These are phyloP conservation scores for Termitomyces sp. DNA, from an alignment of 768 basidiomycete genomes.

Conservation along the genomic window DNA sequence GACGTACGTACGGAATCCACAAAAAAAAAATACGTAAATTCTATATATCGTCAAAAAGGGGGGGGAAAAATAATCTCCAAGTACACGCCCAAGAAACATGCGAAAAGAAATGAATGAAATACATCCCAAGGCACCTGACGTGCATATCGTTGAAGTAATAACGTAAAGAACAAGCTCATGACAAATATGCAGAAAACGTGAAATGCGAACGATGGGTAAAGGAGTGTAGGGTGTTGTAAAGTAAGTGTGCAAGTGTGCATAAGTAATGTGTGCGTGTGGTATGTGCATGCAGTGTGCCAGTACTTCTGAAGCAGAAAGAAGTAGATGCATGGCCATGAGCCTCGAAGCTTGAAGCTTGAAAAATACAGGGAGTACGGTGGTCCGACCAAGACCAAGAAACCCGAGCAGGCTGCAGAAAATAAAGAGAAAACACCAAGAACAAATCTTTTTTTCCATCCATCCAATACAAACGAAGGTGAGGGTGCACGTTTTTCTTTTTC, in stretches of 20 bases:
- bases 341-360: background rate
- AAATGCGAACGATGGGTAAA: background rate
- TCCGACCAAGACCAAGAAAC: background rate
- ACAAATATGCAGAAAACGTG: background rate
- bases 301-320: background rate
- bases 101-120: background rate
- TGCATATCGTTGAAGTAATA: conserved; percentile 11
- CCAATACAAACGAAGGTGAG: background rate
- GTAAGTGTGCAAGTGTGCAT: background rate
- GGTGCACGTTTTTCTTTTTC: background rate
- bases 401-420: background rate
- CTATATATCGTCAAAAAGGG: background rate
- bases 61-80: too few relatives aligned
- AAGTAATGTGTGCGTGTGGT: background rate
- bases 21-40: background rate
- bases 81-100: background rate
- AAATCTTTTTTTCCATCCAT: background rate
- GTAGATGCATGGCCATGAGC: background rate
- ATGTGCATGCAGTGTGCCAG: conserved; percentile 6
- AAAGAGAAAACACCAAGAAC: background rate
- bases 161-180: background rate
- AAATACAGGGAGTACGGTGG: background rate
- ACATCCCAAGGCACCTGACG: background rate
- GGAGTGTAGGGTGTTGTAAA: conserved; percentile 1
- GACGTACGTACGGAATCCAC: background rate